Evolutionary conservation across 805 yeast genomes (phyloP).

Genomic region (Wickerhamomyces ciferrii): DNA sequence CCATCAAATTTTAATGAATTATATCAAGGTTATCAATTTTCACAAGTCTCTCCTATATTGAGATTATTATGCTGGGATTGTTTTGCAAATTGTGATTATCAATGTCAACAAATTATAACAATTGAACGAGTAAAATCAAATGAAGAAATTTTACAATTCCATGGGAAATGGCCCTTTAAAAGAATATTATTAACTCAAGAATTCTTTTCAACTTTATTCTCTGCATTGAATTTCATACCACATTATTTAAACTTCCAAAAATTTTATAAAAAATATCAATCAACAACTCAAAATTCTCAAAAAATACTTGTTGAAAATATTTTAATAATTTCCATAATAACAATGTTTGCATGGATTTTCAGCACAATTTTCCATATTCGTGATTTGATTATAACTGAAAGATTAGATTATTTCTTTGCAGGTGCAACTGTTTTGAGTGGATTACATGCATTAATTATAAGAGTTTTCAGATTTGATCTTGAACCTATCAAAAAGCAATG

Average conservation of each 20-base stretch:
- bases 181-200: slow-evolving; percentile 83
- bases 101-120: slow-evolving; percentile 80
- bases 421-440: slow-evolving; percentile 83
- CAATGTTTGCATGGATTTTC: slow-evolving; percentile 86
- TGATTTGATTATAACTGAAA: slow-evolving; percentile 75
- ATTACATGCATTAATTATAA: slow-evolving; percentile 57
- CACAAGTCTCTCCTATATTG: slow-evolving; percentile 17
- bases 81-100: slow-evolving; percentile 81
- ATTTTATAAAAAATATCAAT: slow-evolving; percentile 15
- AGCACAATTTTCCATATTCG: slow-evolving; percentile 86
- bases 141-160: slow-evolving; percentile 74
- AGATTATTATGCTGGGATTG: slow-evolving; percentile 67
- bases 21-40: slow-evolving; percentile 2
- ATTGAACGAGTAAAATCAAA: slow-evolving; percentile 37
- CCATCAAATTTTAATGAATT: neutral
- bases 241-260: slow-evolving; percentile 45
- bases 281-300: slow-evolving; percentile 1
- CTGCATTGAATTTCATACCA: slow-evolving; percentile 64
- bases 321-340: slow-evolving; percentile 48
- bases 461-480: slow-evolving; percentile 57
- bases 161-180: slow-evolving; percentile 96
- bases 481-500: slow-evolving; percentile 27
- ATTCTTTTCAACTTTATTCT: slow-evolving; percentile 71
- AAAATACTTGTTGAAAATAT: slow-evolving; percentile 27
- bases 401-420: slow-evolving; percentile 88